A percentile compares a stretch with the other conserved stretches of the same genome.
These are phyloP conservation scores for Aspergillus awamori DNA, from an alignment of 2,329 filamentous ascomycete species.

Conservation along the genomic window DNA sequence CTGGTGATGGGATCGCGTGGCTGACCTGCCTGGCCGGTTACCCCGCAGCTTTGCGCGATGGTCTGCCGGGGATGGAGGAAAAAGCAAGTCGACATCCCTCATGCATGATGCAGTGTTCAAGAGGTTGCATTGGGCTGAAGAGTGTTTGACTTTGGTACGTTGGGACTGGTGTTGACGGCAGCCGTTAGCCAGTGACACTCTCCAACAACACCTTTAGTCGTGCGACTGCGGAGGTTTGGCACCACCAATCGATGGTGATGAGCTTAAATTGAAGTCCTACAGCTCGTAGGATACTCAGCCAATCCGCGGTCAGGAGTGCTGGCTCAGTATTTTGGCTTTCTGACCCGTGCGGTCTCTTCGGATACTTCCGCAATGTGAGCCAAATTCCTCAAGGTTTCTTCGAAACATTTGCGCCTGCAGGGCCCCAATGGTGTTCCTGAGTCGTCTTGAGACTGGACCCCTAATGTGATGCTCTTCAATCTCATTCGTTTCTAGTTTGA, in stretches of 20 bases:
- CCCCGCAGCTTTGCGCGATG: conserved; percentile 13
- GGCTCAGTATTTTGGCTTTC: not conserved
- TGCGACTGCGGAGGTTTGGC: not conserved
- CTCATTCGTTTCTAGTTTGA: conserved; percentile 4
- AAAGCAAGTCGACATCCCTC: conserved; percentile 4
- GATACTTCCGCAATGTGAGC: not conserved
- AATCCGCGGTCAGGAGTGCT: not conserved
- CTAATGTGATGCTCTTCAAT: not conserved
- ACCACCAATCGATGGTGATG: not conserved
- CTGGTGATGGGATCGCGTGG: conserved; percentile 25
- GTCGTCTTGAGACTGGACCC: not conserved
- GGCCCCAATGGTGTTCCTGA: not conserved
- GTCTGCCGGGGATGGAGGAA: conserved; percentile 5
- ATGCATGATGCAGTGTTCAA: conserved; percentile 11
- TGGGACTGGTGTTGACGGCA: not conserved
- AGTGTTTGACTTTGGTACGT: not conserved
- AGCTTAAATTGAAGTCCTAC: conserved; percentile 6
- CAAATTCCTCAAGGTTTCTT: too few relatives aligned
- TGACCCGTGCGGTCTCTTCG: conserved; percentile 4
- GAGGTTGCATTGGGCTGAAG: conserved; percentile 11
- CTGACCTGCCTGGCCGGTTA: conserved; percentile 14
- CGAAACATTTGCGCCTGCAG: not conserved
- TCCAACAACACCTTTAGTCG: not conserved
- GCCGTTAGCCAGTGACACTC: not conserved
- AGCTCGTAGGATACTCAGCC: not conserved